Base-by-base conservation (phyloP, 139 green algal species). In the Zygnema circumcarinatum region DNA sequence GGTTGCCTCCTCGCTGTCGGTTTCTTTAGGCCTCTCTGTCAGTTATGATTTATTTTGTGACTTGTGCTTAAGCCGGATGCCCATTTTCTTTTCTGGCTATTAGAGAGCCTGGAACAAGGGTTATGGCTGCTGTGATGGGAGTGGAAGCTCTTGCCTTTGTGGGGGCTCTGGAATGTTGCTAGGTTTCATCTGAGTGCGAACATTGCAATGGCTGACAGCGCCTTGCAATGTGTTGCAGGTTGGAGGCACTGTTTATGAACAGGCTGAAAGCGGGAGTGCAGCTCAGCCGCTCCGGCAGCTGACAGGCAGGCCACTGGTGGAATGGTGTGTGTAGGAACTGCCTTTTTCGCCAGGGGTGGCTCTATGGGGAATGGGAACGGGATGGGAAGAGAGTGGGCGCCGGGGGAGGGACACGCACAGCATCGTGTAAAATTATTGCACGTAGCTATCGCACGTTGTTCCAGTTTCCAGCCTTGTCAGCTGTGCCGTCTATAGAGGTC, bases 381-480 rank as follows among this genome's bases (percentile, higher is more conserved):
- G 67, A 75, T 33, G 67, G 67, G 67, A 35, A 33, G 1, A 20
- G 38, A 35, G 0, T 54, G 67, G 20, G 3, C 38, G 67, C 67
- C 67, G 7, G 68, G 68, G 38, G 16, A 76, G 20, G 38, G 1
- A 76, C 38, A 62, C 21, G 22, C 35, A 35, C 68, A 76, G 16
- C 38, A 22, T 76, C 35, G 38, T 36, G 68, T 36, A 36, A 22
- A 2, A 20, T 76, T 35, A 76, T 76, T 76, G 68, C 35, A 76
- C 0, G 68, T 29, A 76, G 68, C 68, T 76, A 75, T 32, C 67
- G n/a, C n/a, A n/a, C n/a, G n/a, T n/a, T n/a, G n/a, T n/a, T n/a
- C n/a, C n/a, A n/a, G n/a, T n/a, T n/a, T n/a, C n/a, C n/a, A n/a
- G n/a, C n/a, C n/a, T n/a, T n/a, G n/a, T n/a, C n/a, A n/a, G n/a